Base-by-base conservation (phyloP, 2,329 filamentous ascomycete genomes). In the Fusarium duplospermum region DNA sequence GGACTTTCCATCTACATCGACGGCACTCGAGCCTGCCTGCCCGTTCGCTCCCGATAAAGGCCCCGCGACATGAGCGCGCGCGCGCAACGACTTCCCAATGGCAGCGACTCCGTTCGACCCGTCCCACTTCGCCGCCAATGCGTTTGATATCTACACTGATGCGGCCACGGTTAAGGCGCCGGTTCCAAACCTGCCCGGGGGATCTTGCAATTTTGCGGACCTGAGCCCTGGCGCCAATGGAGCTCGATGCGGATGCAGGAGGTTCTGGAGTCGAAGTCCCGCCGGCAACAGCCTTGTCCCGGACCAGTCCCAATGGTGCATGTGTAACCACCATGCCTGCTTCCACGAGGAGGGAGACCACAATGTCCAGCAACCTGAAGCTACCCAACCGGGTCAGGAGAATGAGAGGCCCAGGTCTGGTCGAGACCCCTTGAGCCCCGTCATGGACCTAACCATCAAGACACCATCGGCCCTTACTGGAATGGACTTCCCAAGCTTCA, bases 321-420 rank as follows among this genome's bases (percentile, higher is more conserved):
- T 91, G 89, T 91, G 89, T 77, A 87, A 87, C 62, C 89, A 91
- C 74, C 89, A 91, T 80, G 89, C 89, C 62, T 91, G 89, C 79
- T 91, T 86, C 70, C 89, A 91, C 70, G 89, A 90, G 78, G 85
- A 90, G 74, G 81, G 79, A 38, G 66, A 74, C 58, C 71, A 71
- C 61, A 74, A 78, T 70, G 71, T 27, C 33, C 76, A 72, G 20
- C 76, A 78, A 52, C 70, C 79, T 8, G 73, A 77, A 8, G 70
- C 74, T 42, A 71, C 79, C 62, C 74, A 79, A 24, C 66, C 76
- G 66, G 83, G 83, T 69, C 88, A 90, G 81, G 88, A 90, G 77
- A 89, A 89, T 72, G 87, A 89, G 74, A 84, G 80, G 36, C 87
- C 87, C 14, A 85, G 82, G 74, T 79, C 82, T 52, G 83, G 82